These are phyloP conservation scores for Fusarium pseudonygamai DNA, from an alignment of 2,329 filamentous ascomycete genomes.

Conservation along the genomic window DNA sequence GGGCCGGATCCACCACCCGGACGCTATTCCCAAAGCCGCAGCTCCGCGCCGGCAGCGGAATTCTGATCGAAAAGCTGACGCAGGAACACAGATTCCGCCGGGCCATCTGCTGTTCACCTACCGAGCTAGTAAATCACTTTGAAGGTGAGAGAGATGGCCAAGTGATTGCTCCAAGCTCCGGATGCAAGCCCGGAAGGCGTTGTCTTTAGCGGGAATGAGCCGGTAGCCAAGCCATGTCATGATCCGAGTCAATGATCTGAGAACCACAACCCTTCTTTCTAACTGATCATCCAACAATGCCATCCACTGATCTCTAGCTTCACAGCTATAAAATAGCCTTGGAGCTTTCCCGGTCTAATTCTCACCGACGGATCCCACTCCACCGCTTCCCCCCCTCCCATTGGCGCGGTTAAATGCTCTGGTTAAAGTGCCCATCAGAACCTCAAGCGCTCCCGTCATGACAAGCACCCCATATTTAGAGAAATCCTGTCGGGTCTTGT, in stretches of 20 bases:
- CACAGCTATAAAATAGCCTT: slow-evolving; percentile 2
- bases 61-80: not conserved
- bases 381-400: not conserved
- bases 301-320: slow-evolving; percentile 1
- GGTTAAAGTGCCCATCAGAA: slow-evolving; percentile 10
- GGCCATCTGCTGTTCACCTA: not conserved
- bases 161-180: not conserved
- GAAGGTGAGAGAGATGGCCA: not conserved
- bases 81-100: slow-evolving; percentile 3
- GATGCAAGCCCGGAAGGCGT: not conserved
- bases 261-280: not conserved
- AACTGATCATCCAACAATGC: not conserved
- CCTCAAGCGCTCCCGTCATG: slow-evolving; percentile 36
- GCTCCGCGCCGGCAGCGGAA: slow-evolving; percentile 17
- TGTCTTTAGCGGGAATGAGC: not conserved
- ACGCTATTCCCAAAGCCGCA: slow-evolving; percentile 22
- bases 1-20: slow-evolving; percentile 7
- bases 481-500: slow-evolving; percentile 8
- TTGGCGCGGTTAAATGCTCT: slow-evolving; percentile 34
- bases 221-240: not conserved
- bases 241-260: not conserved
- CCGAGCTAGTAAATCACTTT: no score
- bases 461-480: slow-evolving; percentile 13
- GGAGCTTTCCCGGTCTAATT: slow-evolving; percentile 15
- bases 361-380: slow-evolving; percentile 28